Base-by-base conservation (phyloP, 768 basidiomycete species). In the Lyophyllum decastes region DNA sequence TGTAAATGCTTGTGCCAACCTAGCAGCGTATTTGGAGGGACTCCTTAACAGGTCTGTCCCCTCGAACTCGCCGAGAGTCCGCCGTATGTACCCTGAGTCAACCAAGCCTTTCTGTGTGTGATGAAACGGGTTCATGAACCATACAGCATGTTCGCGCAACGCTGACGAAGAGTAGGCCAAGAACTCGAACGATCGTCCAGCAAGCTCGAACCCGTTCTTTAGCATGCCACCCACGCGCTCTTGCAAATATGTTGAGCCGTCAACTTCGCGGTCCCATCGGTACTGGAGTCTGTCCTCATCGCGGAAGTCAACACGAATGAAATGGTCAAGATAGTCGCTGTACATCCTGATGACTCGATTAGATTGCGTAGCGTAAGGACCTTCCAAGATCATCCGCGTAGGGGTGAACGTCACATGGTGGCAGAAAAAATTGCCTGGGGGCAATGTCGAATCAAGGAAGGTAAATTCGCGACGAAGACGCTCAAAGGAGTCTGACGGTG, bases 11-110 rank as follows among this genome's bases (percentile, higher is more conserved):
- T 92, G 92, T 7, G 89, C 87, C 57, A 94, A 74, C 19, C 93
- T 83, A 14, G 93, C 93, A 6, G 91, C 93, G 63, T 84, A 90
- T 70, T 90, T 90, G 6, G 93, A 92, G 2, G 93, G 93, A 22
- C 72, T 75, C 45, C 68, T 70, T 27, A 85, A 72, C 10, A 87
- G 70, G 1, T 68, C 54, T 0, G 71, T 78, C 12, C 76, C 78
- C 8, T 76, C 69, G 66, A 94, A 95, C 63, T 91, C 79, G 4
- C 93, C 93, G 11, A 94, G 75, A 1, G 78, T 73, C 11, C 73
- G 60, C 17, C 92, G 81, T 55, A 95, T 92, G 11, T 59, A 71
- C 40, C 81, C 74, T 0, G 89, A 82, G 10, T 79, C 79, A 25
- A 94, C 76, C 35, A 49, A 50, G 0, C 79, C 80, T 30, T 73